Conservation (phyloP, 768 basidiomycete species). For the Boletus rubroflammeus region DNA sequence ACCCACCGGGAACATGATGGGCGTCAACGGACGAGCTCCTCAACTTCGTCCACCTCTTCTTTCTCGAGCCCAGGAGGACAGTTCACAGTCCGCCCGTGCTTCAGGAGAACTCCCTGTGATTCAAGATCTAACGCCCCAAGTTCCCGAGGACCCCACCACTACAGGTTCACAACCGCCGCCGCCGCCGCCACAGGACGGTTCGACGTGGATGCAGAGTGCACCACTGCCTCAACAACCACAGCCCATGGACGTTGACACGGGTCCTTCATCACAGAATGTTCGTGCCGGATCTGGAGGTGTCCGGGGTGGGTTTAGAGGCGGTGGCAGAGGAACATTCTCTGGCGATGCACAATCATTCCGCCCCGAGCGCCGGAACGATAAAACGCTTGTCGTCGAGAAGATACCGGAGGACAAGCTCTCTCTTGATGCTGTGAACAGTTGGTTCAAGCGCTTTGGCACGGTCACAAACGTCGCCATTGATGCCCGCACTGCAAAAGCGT, state of each 20-base stretch:
- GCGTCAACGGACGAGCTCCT: conserved; percentile 30
- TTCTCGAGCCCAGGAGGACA: conserved; percentile 53
- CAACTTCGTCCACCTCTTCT: conserved; percentile 56
- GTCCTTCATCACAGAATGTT: conserved; percentile 17
- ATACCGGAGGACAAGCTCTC: conserved; percentile 83
- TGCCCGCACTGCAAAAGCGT: conserved; percentile 63
- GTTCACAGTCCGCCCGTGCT: conserved; percentile 37
- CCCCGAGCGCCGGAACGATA: conserved; percentile 63
- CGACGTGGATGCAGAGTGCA: conserved; percentile 20
- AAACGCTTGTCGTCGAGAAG: conserved; percentile 90
- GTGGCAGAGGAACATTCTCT: conserved; percentile 55
- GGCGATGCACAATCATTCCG: conserved; percentile 66
- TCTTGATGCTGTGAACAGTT: conserved; percentile 73
- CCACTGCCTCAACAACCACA: conserved; percentile 9
- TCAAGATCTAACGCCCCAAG: conserved; percentile 71
- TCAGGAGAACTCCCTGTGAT: conserved; percentile 81
- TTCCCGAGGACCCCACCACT: conserved; percentile 32
- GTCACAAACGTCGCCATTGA: conserved; percentile 93
- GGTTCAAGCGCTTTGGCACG: conserved; percentile 90
- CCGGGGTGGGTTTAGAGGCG: conserved; percentile 45
- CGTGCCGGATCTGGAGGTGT: conserved; percentile 34
- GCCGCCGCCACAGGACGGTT: conserved; percentile 18
- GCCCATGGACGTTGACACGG: conserved; percentile 35
- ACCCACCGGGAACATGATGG: conserved; percentile 36
- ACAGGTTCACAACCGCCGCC: conserved; percentile 16